These are phyloP conservation scores for Trichoderma sp. DNA, from an alignment of 2,329 filamentous ascomycete species.

Conservation along the genomic window DNA sequence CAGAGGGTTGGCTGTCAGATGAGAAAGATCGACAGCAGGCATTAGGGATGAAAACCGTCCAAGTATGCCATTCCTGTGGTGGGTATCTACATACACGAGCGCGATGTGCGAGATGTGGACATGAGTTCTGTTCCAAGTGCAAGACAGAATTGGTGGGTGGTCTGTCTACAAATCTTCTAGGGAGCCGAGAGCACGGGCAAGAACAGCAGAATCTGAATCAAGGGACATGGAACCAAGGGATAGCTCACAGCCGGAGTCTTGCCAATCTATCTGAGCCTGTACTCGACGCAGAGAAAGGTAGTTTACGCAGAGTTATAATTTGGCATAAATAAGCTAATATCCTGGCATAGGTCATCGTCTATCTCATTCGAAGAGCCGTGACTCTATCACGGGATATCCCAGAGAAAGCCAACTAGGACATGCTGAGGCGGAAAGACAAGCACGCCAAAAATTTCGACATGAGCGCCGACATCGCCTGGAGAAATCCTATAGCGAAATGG, in stretches of 20 bases:
- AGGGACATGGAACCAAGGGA: neutral
- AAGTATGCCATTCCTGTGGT: slow-evolving; percentile 51
- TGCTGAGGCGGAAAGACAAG: neutral
- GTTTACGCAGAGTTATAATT: neutral
- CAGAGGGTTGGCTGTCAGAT: slow-evolving; percentile 46
- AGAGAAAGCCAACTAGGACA: neutral
- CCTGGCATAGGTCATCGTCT: neutral
- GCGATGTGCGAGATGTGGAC: slow-evolving; percentile 49
- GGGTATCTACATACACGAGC: slow-evolving; percentile 37
- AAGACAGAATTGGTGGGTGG: slow-evolving; percentile 33
- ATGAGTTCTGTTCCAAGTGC: slow-evolving; percentile 50
- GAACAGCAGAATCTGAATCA: neutral
- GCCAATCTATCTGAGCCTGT: neutral
- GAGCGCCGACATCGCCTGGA: slow-evolving; percentile 5
- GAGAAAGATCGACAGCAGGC: slow-evolving; percentile 26
- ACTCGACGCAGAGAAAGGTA: neutral
- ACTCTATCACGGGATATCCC: neutral
- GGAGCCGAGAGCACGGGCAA: neutral
- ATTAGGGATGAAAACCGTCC: slow-evolving; percentile 28
- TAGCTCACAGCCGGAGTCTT: slow-evolving; percentile 3
- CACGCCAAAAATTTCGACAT: slow-evolving; percentile 2
- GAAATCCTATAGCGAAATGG: slow-evolving; percentile 3
- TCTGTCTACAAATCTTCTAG: neutral
- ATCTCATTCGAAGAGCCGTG: neutral
- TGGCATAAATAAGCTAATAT: neutral